Conservation (phyloP, 345 rosid species). For the Carallia brachiata region DNA sequence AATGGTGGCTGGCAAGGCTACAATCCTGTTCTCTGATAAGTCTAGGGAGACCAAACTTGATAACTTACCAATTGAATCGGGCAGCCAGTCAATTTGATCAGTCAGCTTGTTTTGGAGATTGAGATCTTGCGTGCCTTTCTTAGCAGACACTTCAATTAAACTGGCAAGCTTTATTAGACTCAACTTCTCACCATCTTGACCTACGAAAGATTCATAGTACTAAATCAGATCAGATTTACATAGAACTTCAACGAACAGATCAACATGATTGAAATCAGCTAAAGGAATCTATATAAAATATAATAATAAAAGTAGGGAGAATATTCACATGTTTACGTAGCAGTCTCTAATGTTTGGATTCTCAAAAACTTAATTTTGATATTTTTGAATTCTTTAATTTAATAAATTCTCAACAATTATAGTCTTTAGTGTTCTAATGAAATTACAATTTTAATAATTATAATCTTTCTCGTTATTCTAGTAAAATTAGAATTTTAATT, state of each 20-base stretch:
- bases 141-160: conserved; percentile 78
- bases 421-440: too few species aligned
- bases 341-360: too few species aligned
- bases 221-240: not conserved
- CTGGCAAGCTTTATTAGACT: conserved; percentile 92
- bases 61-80: conserved; percentile 89
- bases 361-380: too few species aligned
- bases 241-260: not conserved
- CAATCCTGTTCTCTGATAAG: conserved; percentile 78
- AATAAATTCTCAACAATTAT: too few species aligned
- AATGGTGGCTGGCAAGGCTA: conserved; percentile 58
- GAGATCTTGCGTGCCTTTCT: conserved; percentile 79
- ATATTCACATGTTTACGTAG: too few species aligned
- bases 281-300: not conserved
- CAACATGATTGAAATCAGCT: not conserved
- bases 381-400: too few species aligned
- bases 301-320: too few species aligned
- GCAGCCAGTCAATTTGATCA: conserved; percentile 93
- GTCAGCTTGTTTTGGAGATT: conserved; percentile 75
- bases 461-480: too few species aligned
- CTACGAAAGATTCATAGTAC: conserved; percentile 33
- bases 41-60: conserved; percentile 62
- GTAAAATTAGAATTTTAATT: too few species aligned
- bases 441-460: too few species aligned
- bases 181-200: conserved; percentile 66